A percentile compares a stretch with the other conserved stretches of the same genome.
These are phyloP conservation scores for Cyclotella kingstonii DNA, from an alignment of 108 stramenopile species.

Conservation along the genomic window DNA sequence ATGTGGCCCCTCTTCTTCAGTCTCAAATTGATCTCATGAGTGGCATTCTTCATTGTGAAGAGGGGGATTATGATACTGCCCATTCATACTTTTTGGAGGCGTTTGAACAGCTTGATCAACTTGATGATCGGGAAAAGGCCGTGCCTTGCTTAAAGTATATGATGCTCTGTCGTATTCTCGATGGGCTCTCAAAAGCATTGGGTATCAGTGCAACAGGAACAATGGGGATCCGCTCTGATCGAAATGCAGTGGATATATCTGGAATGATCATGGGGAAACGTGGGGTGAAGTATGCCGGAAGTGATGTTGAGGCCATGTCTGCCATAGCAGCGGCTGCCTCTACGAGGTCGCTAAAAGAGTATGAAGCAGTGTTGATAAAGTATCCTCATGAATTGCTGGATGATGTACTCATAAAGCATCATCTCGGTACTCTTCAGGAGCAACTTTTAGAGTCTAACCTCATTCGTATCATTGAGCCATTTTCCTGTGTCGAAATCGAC, in stretches of 20 bases:
- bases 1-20: conserved; percentile 93
- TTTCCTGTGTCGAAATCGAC: conserved; percentile 94
- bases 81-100: conserved; percentile 99
- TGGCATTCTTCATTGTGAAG: conserved; percentile 96
- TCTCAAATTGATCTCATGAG: conserved; percentile 96
- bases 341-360: conserved; percentile 83
- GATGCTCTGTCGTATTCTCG: conserved; percentile 94
- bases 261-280: conserved; percentile 85
- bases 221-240: conserved; percentile 44
- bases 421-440: conserved; percentile 93
- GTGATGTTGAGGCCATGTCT: conserved; percentile 93
- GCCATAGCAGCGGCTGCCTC: conserved; percentile 93
- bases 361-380: conserved; percentile 71
- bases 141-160: conserved; percentile 93
- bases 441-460: conserved; percentile 96
- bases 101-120: conserved; percentile 94
- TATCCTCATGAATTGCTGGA: conserved; percentile 73
- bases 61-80: conserved; percentile 97
- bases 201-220: conserved; percentile 59
- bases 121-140: conserved; percentile 73
- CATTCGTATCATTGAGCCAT: conserved; percentile 97
- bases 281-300: conserved; percentile 94
- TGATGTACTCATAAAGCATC: conserved; percentile 94
- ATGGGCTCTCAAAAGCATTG: conserved; percentile 77
- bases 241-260: conserved; percentile 61